Evolutionary conservation across 345 rosid species (phyloP), one percentile per base, ranked within the genome.

Genomic region (Tarenaya hassleriana): DNA sequence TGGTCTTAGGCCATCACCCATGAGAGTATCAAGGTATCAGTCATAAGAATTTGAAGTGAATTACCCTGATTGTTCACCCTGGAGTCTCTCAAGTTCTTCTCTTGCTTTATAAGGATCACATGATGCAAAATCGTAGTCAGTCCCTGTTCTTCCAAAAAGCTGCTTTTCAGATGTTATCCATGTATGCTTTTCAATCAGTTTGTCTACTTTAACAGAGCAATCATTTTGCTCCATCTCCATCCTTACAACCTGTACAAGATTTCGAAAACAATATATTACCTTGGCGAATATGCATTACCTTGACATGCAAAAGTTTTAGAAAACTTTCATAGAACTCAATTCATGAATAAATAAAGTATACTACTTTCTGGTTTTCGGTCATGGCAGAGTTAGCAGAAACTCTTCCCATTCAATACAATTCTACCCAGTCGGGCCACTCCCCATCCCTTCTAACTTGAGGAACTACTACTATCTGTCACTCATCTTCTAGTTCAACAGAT

Each of bases 151-250:
- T 62, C 97, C 98, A 73, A 92, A 92, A 21, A 85, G 83, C 58
- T 81, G 98, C 60, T 75, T 83, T 75, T 92, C 97, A 61, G 98
- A 77, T 47, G 78, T 72, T 69, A 92, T 85, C 98, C 98, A 92
- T 48, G 94, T 74, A 69, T 88, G 86, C 82, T 88, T 88, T 78
- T 92, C 95, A 50, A 92, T 67, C 69, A 92, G 73, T 67, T 78
- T 88, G 42, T 88, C 95, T 9, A 92, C 98, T 60, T 75, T 88
- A 16, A 39, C 46, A 10, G 91, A 83, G 62, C 95, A 88, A 50
- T 92, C 91, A 66, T 80, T 88, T 69, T 88, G 94, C 50, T 88
- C 94, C 68, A 72, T 75, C 73, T 88, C 95, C 95, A 88, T 80
- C 67, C 90, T 71, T 61, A 73, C 77, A 41, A 88, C 83, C 95